Conservation (phyloP, 306 rosid species). For the Inga oerstediana region DNA sequence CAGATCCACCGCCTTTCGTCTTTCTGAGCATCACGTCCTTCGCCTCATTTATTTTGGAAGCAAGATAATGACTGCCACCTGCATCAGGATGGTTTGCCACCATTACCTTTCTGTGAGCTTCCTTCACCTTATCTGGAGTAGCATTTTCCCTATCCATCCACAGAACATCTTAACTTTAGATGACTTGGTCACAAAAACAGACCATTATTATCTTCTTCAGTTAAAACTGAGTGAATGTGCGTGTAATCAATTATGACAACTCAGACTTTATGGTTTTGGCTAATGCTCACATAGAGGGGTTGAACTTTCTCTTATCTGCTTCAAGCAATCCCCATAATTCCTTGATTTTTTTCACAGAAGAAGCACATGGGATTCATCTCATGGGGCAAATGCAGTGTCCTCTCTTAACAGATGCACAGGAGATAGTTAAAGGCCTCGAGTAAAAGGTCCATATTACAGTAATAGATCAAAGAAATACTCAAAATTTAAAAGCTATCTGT, state of each 20-base stretch:
- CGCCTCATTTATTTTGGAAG: conserved; percentile 78
- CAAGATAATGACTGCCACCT: conserved; percentile 81
- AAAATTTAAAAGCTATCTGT: neutral
- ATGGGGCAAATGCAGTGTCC: neutral
- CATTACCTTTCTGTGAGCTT: conserved; percentile 78
- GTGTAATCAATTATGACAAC: neutral
- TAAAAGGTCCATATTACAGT: neutral
- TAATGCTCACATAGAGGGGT: conserved; percentile 1
- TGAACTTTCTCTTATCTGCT: neutral
- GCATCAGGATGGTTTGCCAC: conserved; percentile 89
- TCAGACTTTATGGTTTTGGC: neutral
- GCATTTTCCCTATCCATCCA: conserved; percentile 60
- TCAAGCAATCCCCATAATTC: conserved; percentile 9
- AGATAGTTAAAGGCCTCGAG: neutral
- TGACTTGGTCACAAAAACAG: neutral
- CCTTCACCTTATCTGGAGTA: conserved; percentile 66
- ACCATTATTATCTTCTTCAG: neutral
- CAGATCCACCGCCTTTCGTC: conserved; percentile 60
- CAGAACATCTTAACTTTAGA: conserved; percentile 6
- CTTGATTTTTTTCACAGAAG: neutral
- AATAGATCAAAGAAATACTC: neutral
- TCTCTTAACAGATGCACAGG: neutral
- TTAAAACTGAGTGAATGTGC: neutral
- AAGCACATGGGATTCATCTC: neutral
- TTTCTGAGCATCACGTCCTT: conserved; percentile 72